phyloP scores from a whole-genome alignment of 108 stramenopile species.

The Cylindrotheca closterium region DNA sequence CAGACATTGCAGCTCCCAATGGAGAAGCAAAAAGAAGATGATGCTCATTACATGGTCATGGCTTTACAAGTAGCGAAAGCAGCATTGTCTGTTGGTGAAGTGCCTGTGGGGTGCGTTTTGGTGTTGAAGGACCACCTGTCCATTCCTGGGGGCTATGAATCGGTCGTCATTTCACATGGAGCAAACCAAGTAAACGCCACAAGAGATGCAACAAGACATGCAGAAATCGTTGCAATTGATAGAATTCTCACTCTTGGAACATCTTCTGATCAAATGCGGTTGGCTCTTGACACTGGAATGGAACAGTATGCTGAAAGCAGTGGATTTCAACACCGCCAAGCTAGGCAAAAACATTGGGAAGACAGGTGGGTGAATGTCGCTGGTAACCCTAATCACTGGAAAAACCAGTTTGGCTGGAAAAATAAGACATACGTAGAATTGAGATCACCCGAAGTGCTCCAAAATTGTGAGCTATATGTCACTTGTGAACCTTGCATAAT shows the following conservation, averaged over 20 bases:
- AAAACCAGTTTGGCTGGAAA: slow-evolving; percentile 52
- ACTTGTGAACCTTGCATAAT: slow-evolving; percentile 92
- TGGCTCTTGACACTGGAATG: slow-evolving; percentile 36
- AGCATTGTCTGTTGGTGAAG: slow-evolving; percentile 73
- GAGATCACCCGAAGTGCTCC: slow-evolving; percentile 32
- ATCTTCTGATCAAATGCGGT: slow-evolving; percentile 63
- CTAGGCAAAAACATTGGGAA: slow-evolving; percentile 23
- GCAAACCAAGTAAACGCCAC: slow-evolving; percentile 90
- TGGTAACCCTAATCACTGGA: slow-evolving; percentile 42
- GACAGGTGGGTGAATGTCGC: slow-evolving; percentile 64
- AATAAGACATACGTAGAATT: slow-evolving; percentile 4
- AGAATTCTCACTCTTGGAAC: slow-evolving; percentile 61
- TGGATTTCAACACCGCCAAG: slow-evolving; percentile 6
- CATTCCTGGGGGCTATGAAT: slow-evolving; percentile 12
- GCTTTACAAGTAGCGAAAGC: slow-evolving; percentile 68
- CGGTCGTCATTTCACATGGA: slow-evolving; percentile 80
- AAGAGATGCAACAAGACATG: slow-evolving; percentile 80
- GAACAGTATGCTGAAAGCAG: neutral
- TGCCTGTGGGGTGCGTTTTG: slow-evolving; percentile 87
- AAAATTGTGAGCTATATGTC: slow-evolving; percentile 65
- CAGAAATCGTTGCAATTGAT: slow-evolving; percentile 85
- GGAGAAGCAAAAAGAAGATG: slow-evolving; percentile 15
- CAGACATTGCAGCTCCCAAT: too few species aligned
- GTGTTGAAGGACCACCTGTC: slow-evolving; percentile 31
- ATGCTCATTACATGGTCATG: slow-evolving; percentile 68